A percentile compares a stretch with the other conserved stretches of the same genome.
Evolutionary conservation across 2,329 filamentous ascomycete genomes (phyloP).

Genomic region (Colletotrichum sp.): DNA sequence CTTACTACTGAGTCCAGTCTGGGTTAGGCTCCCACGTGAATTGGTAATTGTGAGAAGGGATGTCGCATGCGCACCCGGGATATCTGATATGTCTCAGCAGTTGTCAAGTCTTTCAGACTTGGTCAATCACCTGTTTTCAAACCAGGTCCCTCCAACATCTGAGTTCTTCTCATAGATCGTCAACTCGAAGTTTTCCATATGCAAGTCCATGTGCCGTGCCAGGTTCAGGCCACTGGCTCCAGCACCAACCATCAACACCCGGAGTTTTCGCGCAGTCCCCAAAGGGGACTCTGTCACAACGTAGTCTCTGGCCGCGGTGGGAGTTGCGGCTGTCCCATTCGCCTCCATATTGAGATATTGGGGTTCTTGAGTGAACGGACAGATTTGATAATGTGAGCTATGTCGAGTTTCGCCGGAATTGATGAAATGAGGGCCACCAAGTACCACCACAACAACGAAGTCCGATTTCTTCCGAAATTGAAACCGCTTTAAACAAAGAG

Average conservation of each 20-base stretch:
- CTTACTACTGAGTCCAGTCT: constrained; percentile 40
- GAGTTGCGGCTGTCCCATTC: not conserved
- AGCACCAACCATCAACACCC: not conserved
- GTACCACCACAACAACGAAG: not conserved
- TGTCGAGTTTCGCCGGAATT: not conserved
- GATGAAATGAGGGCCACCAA: rapidly evolving
- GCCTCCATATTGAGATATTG: not conserved
- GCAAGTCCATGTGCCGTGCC: not conserved
- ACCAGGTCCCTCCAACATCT: constrained; percentile 26
- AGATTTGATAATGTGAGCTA: not conserved
- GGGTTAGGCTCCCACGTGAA: constrained; percentile 61
- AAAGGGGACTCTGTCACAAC: not conserved
- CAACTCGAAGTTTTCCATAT: constrained; percentile 35
- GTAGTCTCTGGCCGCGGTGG: not conserved
- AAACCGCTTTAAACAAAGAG: not conserved
- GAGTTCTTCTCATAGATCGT: constrained; percentile 30
- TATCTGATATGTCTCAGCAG: not conserved
- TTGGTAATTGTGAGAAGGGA: constrained; percentile 24
- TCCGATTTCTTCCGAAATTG: rapidly evolving
- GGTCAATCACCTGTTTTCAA: constrained; percentile 21
- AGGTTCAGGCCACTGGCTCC: not conserved
- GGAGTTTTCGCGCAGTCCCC: not conserved
- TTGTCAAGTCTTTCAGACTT: not conserved
- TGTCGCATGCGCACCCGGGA: constrained; percentile 25
- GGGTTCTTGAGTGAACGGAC: not conserved